Evolutionary conservation across 768 basidiomycete species (phyloP).

Genomic region (Auriscalpium microsporum): DNA sequence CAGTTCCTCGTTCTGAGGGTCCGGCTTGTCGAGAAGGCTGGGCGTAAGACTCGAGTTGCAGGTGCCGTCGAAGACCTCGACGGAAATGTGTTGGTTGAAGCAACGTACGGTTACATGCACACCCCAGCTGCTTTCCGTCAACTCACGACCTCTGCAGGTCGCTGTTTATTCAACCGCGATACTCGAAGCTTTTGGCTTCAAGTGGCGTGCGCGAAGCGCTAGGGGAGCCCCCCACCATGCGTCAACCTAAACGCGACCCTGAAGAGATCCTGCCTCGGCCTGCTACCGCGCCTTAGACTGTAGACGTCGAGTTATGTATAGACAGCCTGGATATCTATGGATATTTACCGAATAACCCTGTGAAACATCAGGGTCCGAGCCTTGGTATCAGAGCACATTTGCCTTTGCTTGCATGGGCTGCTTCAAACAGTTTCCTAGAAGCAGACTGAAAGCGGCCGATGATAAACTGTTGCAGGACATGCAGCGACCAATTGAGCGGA

Average conservation of each 20-base stretch:
- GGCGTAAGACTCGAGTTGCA: slow-evolving; percentile 67
- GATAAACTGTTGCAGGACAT: no score
- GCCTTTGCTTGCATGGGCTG: no score
- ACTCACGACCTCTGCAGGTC: slow-evolving; percentile 37
- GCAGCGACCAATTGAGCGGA: no score
- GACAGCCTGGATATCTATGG: no score
- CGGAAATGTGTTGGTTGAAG: slow-evolving; percentile 79
- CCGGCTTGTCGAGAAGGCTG: slow-evolving; percentile 54
- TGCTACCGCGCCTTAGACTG: background rate
- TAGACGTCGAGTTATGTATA: no score
- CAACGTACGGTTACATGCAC: slow-evolving; percentile 44
- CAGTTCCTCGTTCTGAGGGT: slow-evolving; percentile 83
- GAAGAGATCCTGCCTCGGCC: slow-evolving; percentile 3
- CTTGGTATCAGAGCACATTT: no score
- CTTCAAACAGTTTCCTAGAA: no score
- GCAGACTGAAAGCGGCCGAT: no score
- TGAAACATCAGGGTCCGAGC: no score
- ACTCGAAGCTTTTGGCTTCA: slow-evolving; percentile 68
- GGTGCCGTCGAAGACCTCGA: slow-evolving; percentile 71
- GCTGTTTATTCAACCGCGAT: slow-evolving; percentile 83
- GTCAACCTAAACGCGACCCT: slow-evolving; percentile 5
- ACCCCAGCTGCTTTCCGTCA: background rate
- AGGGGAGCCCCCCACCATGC: slow-evolving; percentile 39
- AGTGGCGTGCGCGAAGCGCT: slow-evolving; percentile 52
- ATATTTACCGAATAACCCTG: no score